Conservation (phyloP, 2,329 filamentous ascomycete species). For the Massarina eburnea region DNA sequence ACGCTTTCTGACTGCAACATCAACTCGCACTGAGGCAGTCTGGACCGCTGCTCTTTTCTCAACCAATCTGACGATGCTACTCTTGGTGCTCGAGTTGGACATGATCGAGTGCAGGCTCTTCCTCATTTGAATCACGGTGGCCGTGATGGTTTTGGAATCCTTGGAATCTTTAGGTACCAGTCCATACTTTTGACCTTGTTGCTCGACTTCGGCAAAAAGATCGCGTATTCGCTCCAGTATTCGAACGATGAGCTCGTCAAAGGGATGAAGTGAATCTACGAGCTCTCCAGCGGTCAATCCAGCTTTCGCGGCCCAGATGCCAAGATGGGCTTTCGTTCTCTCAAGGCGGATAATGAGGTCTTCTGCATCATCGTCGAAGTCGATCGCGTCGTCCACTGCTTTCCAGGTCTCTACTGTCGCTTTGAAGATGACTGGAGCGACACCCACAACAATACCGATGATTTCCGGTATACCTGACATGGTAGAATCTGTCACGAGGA, state of each 20-base stretch:
- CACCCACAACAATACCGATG: not conserved
- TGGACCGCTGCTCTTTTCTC: not conserved
- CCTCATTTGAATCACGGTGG: conserved; percentile 2
- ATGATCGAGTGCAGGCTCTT: conserved; percentile 1
- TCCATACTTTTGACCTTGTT: not conserved
- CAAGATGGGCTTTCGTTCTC: conserved; percentile 4
- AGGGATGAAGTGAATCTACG: not conserved
- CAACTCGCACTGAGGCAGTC: too few relatives aligned
- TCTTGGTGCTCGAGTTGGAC: not conserved
- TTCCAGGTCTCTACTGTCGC: conserved; percentile 2
- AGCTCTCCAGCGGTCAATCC: conserved; percentile 1
- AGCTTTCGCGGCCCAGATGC: conserved; percentile 5
- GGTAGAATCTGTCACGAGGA: too few relatives aligned
- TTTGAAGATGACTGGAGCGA: conserved; percentile 2
- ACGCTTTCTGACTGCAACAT: not conserved
- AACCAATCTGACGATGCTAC: not conserved
- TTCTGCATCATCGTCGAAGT: conserved; percentile 2
- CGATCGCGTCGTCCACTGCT: conserved; percentile 3
- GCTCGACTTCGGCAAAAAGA: conserved; percentile 2
- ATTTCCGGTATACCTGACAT: conserved; percentile 3
- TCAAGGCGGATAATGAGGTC: conserved; percentile 4
- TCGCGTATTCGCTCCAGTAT: conserved; percentile 2
- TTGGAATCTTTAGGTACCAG: not conserved
- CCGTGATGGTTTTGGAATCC: not conserved
- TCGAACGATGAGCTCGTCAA: conserved; percentile 4